Conservation (phyloP, 2,329 filamentous ascomycete species). For the Myriosclerotinia duriaeana region DNA sequence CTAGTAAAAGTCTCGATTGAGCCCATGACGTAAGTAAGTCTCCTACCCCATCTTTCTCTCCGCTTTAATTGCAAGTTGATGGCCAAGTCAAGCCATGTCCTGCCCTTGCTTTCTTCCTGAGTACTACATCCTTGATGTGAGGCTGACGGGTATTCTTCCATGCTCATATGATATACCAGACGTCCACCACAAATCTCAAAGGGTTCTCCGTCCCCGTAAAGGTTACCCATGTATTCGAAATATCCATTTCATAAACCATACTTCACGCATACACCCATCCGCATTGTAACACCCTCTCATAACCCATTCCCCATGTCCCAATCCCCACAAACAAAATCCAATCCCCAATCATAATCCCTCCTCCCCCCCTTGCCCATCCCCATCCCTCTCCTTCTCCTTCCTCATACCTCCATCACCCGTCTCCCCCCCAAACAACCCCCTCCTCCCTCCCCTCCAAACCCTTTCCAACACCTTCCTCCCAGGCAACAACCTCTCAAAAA, state of each 20-base stretch:
- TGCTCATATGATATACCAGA: background rate
- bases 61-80: background rate
- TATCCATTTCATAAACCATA: background rate
- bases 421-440: constrained; percentile 74
- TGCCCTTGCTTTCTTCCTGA: background rate
- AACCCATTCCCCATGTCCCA: background rate
- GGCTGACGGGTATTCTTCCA: background rate
- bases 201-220: background rate
- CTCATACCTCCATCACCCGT: constrained; percentile 26
- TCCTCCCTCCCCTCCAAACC: constrained; percentile 84
- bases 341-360: background rate
- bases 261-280: background rate
- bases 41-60: background rate
- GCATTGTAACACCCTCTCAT: background rate
- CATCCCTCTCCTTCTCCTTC: constrained; percentile 15
- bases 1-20: constrained; percentile 3
- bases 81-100: background rate
- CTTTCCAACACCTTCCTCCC: constrained; percentile 72
- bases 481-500: constrained; percentile 82
- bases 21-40: constrained; percentile 15
- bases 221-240: background rate
- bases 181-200: too few relatives aligned
- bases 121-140: background rate
- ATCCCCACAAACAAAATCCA: background rate
- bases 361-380: constrained; percentile 7